Evolutionary conservation across 2,329 filamentous ascomycete genomes (phyloP).

Genomic region (Trichophyton simii): DNA sequence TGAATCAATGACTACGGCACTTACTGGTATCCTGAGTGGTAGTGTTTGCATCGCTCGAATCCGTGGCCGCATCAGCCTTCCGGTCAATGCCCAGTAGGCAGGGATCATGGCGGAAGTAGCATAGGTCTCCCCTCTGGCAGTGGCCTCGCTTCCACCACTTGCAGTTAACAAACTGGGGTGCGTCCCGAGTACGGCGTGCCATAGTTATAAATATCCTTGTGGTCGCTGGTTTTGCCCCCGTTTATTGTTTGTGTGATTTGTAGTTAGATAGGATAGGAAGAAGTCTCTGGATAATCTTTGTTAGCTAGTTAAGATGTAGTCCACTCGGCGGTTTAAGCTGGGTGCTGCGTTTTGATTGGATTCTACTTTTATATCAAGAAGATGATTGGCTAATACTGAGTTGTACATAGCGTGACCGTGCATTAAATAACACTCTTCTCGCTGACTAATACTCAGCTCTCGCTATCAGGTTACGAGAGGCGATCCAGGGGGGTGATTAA

Average conservation of each 20-base stretch:
- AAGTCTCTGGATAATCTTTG: too few relatives aligned
- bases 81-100: conserved; percentile 13
- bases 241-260: background rate
- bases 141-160: conserved; percentile 19
- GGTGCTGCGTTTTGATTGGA: too few relatives aligned
- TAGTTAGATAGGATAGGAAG: too few relatives aligned
- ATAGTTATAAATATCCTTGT: background rate
- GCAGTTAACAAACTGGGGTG: conserved; percentile 15
- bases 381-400: too few relatives aligned
- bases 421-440: too few relatives aligned
- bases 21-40: background rate
- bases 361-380: too few relatives aligned
- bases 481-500: too few relatives aligned
- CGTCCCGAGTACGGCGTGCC: background rate
- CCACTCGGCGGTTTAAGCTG: too few relatives aligned
- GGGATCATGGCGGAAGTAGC: conserved; percentile 18
- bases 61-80: background rate
- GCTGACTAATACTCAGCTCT: too few relatives aligned
- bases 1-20: background rate
- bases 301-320: too few relatives aligned
- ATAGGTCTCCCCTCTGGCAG: conserved; percentile 16
- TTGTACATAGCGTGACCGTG: too few relatives aligned
- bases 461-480: too few relatives aligned
- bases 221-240: background rate
- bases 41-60: background rate